Evolutionary conservation across 345 rosid species (phyloP).

Genomic region (Lepidium africanum): DNA sequence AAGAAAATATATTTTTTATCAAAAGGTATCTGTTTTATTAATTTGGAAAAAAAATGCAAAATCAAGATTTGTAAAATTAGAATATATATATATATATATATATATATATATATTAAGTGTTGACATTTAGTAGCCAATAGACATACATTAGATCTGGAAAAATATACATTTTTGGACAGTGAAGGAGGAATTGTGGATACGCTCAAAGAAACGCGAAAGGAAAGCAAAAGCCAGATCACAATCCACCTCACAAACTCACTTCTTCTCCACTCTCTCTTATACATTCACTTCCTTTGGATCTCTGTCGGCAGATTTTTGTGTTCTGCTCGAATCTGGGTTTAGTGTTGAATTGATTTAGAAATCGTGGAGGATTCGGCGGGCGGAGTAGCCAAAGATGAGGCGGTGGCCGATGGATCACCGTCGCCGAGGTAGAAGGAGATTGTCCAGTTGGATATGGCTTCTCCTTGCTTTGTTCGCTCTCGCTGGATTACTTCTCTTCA

Average conservation of each 20-base stretch:
- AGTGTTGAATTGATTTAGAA: slow-evolving; percentile 8
- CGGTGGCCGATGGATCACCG: slow-evolving; percentile 91
- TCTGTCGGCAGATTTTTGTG: slow-evolving; percentile 7
- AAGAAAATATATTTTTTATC: not conserved
- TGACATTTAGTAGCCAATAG: not conserved
- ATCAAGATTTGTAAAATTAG: not conserved
- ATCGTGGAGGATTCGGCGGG: slow-evolving; percentile 28
- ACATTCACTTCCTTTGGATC: slow-evolving; percentile 1
- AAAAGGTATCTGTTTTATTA: not conserved
- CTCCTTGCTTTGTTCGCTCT: slow-evolving; percentile 58
- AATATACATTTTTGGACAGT: not conserved
- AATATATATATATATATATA: no score
- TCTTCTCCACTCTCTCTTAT: not conserved
- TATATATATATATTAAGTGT: no score
- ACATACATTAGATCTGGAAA: not conserved
- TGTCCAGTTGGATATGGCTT: slow-evolving; percentile 77
- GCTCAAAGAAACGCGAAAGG: not conserved
- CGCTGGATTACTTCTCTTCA: slow-evolving; percentile 74
- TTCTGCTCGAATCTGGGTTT: slow-evolving; percentile 24
- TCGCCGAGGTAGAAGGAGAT: slow-evolving; percentile 90
- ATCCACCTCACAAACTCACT: not conserved
- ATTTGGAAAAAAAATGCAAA: not conserved
- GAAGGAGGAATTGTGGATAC: not conserved
- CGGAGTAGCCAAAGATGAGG: slow-evolving; percentile 47
- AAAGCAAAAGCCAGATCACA: slow-evolving; percentile 5